phyloP scores from a whole-genome alignment of 345 rosid species.

The Lepidium aucheri region DNA sequence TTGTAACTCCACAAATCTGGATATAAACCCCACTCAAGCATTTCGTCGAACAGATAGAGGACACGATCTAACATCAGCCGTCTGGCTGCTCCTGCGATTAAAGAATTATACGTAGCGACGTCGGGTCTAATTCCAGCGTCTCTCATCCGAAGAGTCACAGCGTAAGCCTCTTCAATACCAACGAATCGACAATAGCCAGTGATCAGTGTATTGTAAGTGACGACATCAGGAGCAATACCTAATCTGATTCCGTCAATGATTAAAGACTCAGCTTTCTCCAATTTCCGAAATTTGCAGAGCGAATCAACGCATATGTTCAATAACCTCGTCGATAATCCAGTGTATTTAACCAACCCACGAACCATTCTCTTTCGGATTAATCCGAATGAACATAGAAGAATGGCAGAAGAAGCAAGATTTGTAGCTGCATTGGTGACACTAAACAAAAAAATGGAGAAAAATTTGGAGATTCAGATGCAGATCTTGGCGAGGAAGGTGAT shows the following conservation, averaged over 20 bases:
- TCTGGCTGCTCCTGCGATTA: conserved; percentile 60
- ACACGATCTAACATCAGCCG: conserved; percentile 30
- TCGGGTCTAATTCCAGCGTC: conserved; percentile 60
- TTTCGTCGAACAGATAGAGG: conserved; percentile 75
- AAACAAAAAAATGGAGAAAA: background rate
- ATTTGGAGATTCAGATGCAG: background rate
- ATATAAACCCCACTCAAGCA: conserved; percentile 43
- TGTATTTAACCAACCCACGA: conserved; percentile 22
- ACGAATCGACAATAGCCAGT: conserved; percentile 56
- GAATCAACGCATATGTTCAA: conserved; percentile 56
- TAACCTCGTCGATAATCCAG: conserved; percentile 49
- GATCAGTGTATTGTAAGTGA: conserved; percentile 62
- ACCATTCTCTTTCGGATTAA: conserved; percentile 14
- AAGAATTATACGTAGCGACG: conserved; percentile 56
- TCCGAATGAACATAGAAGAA: conserved; percentile 11
- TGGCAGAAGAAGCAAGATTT: conserved; percentile 8
- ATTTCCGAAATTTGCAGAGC: conserved; percentile 42
- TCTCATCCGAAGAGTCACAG: conserved; percentile 51
- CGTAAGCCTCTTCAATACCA: conserved; percentile 52
- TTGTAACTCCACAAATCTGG: conserved; percentile 89
- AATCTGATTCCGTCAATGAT: conserved; percentile 57
- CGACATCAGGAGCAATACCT: conserved; percentile 79
- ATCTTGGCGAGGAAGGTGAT: conserved; percentile 6
- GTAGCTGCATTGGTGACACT: conserved; percentile 5
- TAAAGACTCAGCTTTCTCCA: conserved; percentile 57